phyloP scores from a whole-genome alignment of 345 rosid genomes.

The Conringia planisiliqua region DNA sequence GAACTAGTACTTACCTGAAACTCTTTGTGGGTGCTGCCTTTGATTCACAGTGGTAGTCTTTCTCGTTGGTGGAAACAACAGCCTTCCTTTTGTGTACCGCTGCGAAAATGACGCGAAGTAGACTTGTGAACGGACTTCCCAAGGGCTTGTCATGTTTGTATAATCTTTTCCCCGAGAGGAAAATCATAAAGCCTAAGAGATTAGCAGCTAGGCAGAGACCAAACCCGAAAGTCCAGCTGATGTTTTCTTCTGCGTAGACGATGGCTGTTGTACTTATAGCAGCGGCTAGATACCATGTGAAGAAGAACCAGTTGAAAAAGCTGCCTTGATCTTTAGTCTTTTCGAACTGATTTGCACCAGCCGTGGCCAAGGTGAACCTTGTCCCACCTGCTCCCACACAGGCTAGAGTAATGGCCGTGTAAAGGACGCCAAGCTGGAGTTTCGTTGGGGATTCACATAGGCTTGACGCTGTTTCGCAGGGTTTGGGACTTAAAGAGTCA shows the following conservation, averaged over 20 bases:
- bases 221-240: constrained; percentile 52
- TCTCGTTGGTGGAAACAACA: constrained; percentile 12
- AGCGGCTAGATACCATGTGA: constrained; percentile 22
- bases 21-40: constrained; percentile 24
- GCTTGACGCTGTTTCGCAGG: constrained; percentile 30
- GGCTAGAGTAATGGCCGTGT: constrained; percentile 37
- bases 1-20: constrained; percentile 21
- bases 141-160: constrained; percentile 37
- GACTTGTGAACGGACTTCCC: constrained; percentile 47
- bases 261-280: constrained; percentile 31
- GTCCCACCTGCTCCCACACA: constrained; percentile 35
- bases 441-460: constrained; percentile 38
- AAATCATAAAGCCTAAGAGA: constrained; percentile 27
- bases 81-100: constrained; percentile 35
- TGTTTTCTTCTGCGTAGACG: constrained; percentile 43
- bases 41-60: constrained; percentile 38
- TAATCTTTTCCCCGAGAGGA: constrained; percentile 37
- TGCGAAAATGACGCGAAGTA: constrained; percentile 44
- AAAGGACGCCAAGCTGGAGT: constrained; percentile 36
- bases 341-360: constrained; percentile 48
- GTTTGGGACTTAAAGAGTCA: constrained; percentile 37
- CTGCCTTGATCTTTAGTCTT: constrained; percentile 31
- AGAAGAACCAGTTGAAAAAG: constrained; percentile 57
- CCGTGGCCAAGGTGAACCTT: constrained; percentile 37
- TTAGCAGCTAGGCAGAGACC: constrained; percentile 39